These are phyloP conservation scores for Leptographium galeiforme DNA, from an alignment of 2,329 filamentous ascomycete genomes.

Conservation along the genomic window DNA sequence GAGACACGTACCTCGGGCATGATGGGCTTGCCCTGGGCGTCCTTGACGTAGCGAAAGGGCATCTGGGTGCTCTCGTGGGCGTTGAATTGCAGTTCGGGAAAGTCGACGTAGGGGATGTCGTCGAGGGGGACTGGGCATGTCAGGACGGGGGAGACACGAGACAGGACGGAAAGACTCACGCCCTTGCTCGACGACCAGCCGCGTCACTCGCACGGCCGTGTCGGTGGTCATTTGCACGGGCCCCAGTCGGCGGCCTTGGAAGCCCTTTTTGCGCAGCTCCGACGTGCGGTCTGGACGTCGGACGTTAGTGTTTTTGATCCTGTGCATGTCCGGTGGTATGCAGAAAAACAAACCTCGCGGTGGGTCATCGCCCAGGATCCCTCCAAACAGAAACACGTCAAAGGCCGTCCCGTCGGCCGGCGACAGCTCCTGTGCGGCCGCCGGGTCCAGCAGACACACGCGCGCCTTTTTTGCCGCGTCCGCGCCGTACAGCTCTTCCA, in stretches of 20 bases:
- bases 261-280: slow-evolving; percentile 90
- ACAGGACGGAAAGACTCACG: slow-evolving; percentile 49
- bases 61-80: slow-evolving; percentile 91
- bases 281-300: slow-evolving; percentile 81
- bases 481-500: slow-evolving; percentile 67
- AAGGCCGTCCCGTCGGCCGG: slow-evolving; percentile 75
- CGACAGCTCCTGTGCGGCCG: slow-evolving; percentile 63
- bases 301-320: not conserved
- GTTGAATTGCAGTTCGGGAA: slow-evolving; percentile 79
- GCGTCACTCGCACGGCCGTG: slow-evolving; percentile 86
- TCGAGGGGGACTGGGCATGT: slow-evolving; percentile 52
- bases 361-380: slow-evolving; percentile 90
- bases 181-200: slow-evolving; percentile 74
- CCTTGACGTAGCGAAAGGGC: slow-evolving; percentile 92
- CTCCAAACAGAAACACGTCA: slow-evolving; percentile 88
- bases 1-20: slow-evolving; percentile 62
- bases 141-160: too few relatives aligned
- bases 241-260: slow-evolving; percentile 72
- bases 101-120: slow-evolving; percentile 70
- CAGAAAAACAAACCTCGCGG: slow-evolving; percentile 53
- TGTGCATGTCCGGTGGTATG: too few relatives aligned
- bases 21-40: slow-evolving; percentile 60
- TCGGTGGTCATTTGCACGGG: slow-evolving; percentile 98
- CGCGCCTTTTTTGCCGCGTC: slow-evolving; percentile 43
- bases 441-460: slow-evolving; percentile 82